A percentile compares a stretch with the other conserved stretches of the same genome.
Conservation (phyloP, 768 basidiomycete genomes). For the Suillus decipiens region DNA sequence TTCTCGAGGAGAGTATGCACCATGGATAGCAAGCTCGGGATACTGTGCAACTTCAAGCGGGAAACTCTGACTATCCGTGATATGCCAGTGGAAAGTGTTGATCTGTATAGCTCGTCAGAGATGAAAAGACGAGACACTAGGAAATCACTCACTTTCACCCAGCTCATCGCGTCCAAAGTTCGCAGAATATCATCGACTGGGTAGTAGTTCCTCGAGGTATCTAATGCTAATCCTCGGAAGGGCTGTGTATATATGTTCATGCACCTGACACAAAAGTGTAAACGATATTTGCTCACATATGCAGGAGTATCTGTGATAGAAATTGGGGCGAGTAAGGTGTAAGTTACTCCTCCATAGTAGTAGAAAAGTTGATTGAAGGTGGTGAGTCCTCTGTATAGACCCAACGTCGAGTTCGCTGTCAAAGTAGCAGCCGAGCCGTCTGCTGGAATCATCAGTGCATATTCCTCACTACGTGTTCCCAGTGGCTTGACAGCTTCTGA, state of each 20-base stretch:
- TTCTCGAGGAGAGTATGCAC: constrained; percentile 41
- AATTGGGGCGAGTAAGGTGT: constrained; percentile 42
- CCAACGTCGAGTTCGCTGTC: constrained; percentile 47
- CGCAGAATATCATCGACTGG: constrained; percentile 57
- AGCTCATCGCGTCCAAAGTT: constrained; percentile 75
- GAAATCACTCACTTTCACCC: constrained; percentile 53
- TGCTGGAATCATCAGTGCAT: constrained; percentile 40
- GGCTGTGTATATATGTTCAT: constrained; percentile 20
- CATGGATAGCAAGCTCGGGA: constrained; percentile 41
- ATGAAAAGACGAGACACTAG: not conserved
- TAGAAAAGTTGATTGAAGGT: constrained; percentile 63
- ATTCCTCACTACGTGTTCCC: constrained; percentile 45
- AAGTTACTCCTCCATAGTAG: constrained; percentile 32
- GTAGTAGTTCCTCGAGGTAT: constrained; percentile 48
- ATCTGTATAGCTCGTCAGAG: constrained; percentile 31
- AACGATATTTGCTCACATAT: constrained; percentile 39
- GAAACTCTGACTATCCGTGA: constrained; percentile 54
- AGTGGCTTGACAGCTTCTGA: constrained; percentile 37
- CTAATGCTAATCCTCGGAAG: constrained; percentile 45
- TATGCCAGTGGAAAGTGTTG: constrained; percentile 50
- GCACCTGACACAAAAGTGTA: constrained; percentile 23
- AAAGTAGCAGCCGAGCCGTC: constrained; percentile 40
- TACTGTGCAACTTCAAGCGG: constrained; percentile 42
- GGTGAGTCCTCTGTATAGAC: constrained; percentile 53
- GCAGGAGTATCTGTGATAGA: constrained; percentile 47